phyloP scores from a whole-genome alignment of 1,139 yeast genomes.

The Nakaseomyces kungkrabaensis region DNA sequence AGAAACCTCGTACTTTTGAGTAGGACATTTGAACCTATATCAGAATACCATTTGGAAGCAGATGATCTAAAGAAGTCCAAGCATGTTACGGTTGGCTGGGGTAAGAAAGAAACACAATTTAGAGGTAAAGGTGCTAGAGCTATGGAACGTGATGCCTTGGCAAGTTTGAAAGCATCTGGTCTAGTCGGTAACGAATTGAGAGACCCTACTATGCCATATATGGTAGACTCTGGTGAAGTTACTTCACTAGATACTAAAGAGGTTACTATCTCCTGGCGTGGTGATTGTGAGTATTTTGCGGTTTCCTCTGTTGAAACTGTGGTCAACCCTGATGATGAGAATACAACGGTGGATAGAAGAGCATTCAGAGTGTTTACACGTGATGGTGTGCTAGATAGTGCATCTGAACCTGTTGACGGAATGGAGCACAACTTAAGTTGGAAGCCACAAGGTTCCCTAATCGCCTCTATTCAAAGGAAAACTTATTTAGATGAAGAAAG shows the following conservation, averaged over 20 bases:
- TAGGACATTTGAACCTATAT: conserved; percentile 69
- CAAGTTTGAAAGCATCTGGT: conserved; percentile 54
- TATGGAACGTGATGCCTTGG: conserved; percentile 48
- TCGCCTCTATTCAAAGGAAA: conserved; percentile 70
- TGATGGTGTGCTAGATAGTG: conserved; percentile 70
- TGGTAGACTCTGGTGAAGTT: conserved; percentile 56
- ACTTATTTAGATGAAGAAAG: conserved; percentile 27
- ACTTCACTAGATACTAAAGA: conserved; percentile 43
- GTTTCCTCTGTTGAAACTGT: conserved; percentile 52
- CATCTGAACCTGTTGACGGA: conserved; percentile 84
- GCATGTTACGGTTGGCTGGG: conserved; percentile 98
- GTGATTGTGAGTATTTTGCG: conserved; percentile 81
- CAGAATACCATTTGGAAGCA: conserved; percentile 49
- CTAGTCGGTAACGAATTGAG: conserved; percentile 52
- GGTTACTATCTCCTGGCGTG: conserved; percentile 75
- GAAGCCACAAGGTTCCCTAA: conserved; percentile 85
- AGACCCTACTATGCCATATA: conserved; percentile 87
- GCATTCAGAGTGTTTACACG: conserved; percentile 76
- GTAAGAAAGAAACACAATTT: conserved; percentile 92
- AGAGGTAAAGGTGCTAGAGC: conserved; percentile 88
- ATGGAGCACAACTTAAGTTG: conserved; percentile 67
- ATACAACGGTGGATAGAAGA: conserved; percentile 45
- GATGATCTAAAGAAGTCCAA: conserved; percentile 64
- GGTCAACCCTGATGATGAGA: conserved; percentile 27
- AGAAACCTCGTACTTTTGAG: conserved; percentile 58